Evolutionary conservation across 352 stramenopile genomes (phyloP), one percentile per base, ranked within the genome.

Genomic region (Pythium brassicae): DNA sequence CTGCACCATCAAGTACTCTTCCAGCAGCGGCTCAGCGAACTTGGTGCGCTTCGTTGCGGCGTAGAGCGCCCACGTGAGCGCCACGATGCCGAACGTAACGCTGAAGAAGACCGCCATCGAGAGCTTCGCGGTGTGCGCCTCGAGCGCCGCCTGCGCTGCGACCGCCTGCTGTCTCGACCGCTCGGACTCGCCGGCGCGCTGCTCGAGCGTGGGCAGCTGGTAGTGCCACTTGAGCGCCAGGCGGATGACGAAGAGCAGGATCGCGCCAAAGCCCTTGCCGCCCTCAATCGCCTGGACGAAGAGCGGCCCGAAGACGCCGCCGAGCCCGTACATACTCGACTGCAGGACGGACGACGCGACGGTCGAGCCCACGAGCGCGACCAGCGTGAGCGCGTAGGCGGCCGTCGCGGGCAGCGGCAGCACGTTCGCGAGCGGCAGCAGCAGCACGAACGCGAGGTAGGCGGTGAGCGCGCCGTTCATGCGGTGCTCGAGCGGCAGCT

Each of bases 211-310:
- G 4, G 47, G 34, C 48, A 50, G 50, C 29, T 76, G 55, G 48
- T 79, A 75, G 48, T 66, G 66, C 70, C 77, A 76, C 53, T 90
- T 92, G 26, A 88, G 63, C 22, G 43, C 50, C 19, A 92, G 58
- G 47, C 83, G 76, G 35, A 86, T 73, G 20, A 74, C 60, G 46
- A 90, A 88, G 14, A 92, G 60, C 44, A 92, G 39, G 44, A 90
- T 85, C 14, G 83, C 83, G 25, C 83, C 76, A 40, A 87, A 89
- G 23, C 78, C 83, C 56, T 91, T 93, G 48, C 83, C 83, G 32
- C 74, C 78, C 50, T 93, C 83, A 40, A 93, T 80, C 4, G 83
- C 80, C 52, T 93, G 83, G 39, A 91, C 75, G 55, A 91, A 93
- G 27, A 76, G 57, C 49, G 80, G 72, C 9, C 83, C 83, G 50